These are phyloP conservation scores for Rosa chinensis DNA, from an alignment of 306 rosid species.

Conservation along the genomic window DNA sequence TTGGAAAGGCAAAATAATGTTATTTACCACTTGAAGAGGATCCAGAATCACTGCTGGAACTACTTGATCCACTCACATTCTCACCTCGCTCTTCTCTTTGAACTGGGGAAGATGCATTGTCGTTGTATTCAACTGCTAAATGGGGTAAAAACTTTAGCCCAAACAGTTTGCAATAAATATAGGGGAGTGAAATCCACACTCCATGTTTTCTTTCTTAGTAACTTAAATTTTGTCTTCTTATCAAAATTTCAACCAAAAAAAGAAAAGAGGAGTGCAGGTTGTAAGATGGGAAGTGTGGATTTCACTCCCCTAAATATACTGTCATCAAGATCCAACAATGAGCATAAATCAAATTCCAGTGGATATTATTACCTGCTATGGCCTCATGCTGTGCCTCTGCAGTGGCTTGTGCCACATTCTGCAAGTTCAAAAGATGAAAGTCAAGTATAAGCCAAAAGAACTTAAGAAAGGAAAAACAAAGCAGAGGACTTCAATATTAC, in stretches of 20 bases:
- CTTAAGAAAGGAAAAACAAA: not conserved
- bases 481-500: not conserved
- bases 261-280: no score
- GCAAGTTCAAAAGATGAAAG: constrained; percentile 25
- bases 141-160: not conserved
- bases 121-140: constrained; percentile 37
- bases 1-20: not conserved
- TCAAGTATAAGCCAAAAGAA: constrained; percentile 22
- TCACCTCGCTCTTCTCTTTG: constrained; percentile 39
- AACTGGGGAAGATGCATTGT: constrained; percentile 30
- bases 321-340: constrained; percentile 2
- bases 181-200: no score
- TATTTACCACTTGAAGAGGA: constrained; percentile 39
- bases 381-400: constrained; percentile 35
- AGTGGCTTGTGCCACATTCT: constrained; percentile 40
- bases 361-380: constrained; percentile 44
- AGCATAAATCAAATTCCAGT: not conserved
- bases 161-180: not conserved
- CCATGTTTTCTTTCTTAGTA: no score
- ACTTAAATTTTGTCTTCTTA: no score
- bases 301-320: not conserved
- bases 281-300: no score
- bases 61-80: constrained; percentile 57
- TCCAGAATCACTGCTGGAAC: constrained; percentile 68
- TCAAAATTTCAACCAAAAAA: no score